These are phyloP conservation scores for Fagus sylvatica DNA, from an alignment of 306 rosid genomes.

Conservation along the genomic window DNA sequence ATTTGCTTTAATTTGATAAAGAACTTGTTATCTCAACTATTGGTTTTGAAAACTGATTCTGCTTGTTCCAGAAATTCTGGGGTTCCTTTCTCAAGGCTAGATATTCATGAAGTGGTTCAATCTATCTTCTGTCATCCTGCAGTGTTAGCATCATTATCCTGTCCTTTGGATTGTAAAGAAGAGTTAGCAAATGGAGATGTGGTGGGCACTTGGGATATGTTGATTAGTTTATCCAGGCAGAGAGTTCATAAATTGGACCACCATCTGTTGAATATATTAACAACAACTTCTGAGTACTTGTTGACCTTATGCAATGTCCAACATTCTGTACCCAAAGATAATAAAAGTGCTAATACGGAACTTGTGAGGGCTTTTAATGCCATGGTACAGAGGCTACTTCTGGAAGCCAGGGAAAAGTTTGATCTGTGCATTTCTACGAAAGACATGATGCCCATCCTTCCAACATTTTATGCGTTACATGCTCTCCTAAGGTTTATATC, in stretches of 20 bases:
- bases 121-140: slow-evolving; percentile 71
- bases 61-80: slow-evolving; percentile 25
- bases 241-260: slow-evolving; percentile 43
- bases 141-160: slow-evolving; percentile 46
- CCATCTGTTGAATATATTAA: slow-evolving; percentile 61
- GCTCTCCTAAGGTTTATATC: slow-evolving; percentile 56
- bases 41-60: slow-evolving; percentile 41
- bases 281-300: slow-evolving; percentile 48
- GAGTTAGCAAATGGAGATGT: slow-evolving; percentile 31
- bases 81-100: slow-evolving; percentile 41
- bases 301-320: slow-evolving; percentile 42
- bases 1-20: slow-evolving; percentile 56
- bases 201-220: slow-evolving; percentile 34
- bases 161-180: slow-evolving; percentile 45
- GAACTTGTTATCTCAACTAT: slow-evolving; percentile 43
- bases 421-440: slow-evolving; percentile 39
- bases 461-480: slow-evolving; percentile 46
- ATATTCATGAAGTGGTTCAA: slow-evolving; percentile 53
- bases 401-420: slow-evolving; percentile 48
- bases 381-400: slow-evolving; percentile 48
- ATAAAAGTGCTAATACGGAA: slow-evolving; percentile 31
- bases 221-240: slow-evolving; percentile 42
- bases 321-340: slow-evolving; percentile 38
- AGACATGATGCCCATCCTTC: slow-evolving; percentile 49
- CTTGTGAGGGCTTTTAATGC: slow-evolving; percentile 50